Evolutionary conservation across 2,329 filamentous ascomycete species (phyloP).

Genomic region (Fusarium vanettenii): DNA sequence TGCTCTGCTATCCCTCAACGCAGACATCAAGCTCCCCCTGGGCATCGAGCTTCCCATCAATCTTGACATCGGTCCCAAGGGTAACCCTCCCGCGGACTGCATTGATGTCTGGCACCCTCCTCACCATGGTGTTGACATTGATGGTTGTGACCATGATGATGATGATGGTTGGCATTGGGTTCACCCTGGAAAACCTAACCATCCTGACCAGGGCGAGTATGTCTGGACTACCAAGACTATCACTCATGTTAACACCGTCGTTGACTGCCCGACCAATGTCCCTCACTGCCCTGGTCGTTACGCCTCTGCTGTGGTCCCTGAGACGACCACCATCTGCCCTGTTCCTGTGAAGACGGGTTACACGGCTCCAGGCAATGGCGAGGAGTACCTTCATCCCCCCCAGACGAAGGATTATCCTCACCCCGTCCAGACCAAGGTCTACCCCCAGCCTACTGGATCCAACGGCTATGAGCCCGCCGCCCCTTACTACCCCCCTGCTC

Average conservation of each 20-base stretch:
- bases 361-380: slow-evolving; percentile 10
- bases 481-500: neutral
- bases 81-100: slow-evolving; percentile 40
- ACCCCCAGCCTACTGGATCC: neutral
- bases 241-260: slow-evolving; percentile 52
- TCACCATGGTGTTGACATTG: slow-evolving; percentile 50
- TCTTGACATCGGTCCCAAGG: slow-evolving; percentile 4
- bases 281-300: slow-evolving; percentile 53
- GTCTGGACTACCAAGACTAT: slow-evolving; percentile 57
- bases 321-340: slow-evolving; percentile 59
- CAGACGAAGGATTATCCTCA: neutral
- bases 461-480: neutral
- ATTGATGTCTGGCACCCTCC: slow-evolving; percentile 52
- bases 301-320: slow-evolving; percentile 52
- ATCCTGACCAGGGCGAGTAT: slow-evolving; percentile 42
- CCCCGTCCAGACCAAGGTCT: neutral
- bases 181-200: slow-evolving; percentile 44
- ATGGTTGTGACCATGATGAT: slow-evolving; percentile 49
- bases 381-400: neutral
- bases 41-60: slow-evolving; percentile 11
- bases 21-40: slow-evolving; percentile 19
- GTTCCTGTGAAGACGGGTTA: slow-evolving; percentile 46
- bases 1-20: slow-evolving; percentile 18
- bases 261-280: slow-evolving; percentile 51
- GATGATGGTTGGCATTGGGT: slow-evolving; percentile 52